Evolutionary conservation across 73 alveolate genomes (phyloP), one percentile per base, ranked within the genome.

Genomic region (Paramecium biaurelia): DNA sequence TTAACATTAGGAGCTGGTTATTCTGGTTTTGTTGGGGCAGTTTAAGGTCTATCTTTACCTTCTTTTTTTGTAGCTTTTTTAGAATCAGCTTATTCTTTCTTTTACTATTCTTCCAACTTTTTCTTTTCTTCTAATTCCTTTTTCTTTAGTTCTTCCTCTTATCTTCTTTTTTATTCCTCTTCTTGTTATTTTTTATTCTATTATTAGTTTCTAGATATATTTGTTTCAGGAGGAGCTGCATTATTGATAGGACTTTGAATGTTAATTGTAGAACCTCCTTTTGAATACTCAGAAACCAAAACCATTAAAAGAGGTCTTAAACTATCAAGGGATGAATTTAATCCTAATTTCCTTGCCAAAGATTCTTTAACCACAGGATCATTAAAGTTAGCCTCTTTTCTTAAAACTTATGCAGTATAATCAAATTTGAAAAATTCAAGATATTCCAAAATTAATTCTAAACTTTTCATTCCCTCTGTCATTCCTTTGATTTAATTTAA

Each of bases 111-210:
- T 79, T 79, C 70, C 3, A 12, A 20, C 47, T 79, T 34, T 79
- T 38, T 34, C 47, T 79, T 41, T 26, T 76, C 38, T 76, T 43
- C 32, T 24, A 11, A 20, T 23, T 43, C 26, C 18, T 79, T 43
- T 24, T 79, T 47, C 21, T 43, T 43, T 47, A 20, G 14, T 45
- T 79, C 74, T 79, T 79, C 45, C 12, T 79, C 74, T 26, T 30
- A 7, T 6, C 23, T 34, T 53, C 53, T 56, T 30, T 45, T 85
- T 68, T 85, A 37, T 38, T 90, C 89, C 12, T 92, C 72, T 30
- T 53, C 93, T 49, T 85, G 14, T 37, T 86, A 32, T 76, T 85
- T 85, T 42, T 92, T 57, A 56, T 92, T 92, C 32, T 92, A 42
- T 34, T 92, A 42, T 34, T 57, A 72, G n/a, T 12, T 28, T 11